Conservation (phyloP, 163 green algal genomes). For the Chlamydomonas reinhardtii region DNA sequence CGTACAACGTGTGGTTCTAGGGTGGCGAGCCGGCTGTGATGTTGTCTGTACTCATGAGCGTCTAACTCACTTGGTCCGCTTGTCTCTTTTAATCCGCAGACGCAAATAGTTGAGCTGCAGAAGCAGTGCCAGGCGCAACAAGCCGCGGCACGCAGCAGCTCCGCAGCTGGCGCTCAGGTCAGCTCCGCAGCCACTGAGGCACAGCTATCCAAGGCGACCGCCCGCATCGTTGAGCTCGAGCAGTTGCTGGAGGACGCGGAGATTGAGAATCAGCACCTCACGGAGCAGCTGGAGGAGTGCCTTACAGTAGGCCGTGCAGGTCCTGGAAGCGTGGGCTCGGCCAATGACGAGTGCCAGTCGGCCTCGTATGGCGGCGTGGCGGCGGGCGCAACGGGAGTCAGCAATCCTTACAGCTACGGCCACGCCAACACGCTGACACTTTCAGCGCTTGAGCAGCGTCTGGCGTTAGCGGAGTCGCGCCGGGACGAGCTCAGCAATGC, state of each 20-base stretch:
- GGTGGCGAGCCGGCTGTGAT: too few relatives aligned
- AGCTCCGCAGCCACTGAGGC: background rate
- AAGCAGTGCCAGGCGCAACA: background rate
- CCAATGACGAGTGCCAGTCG: conserved; percentile 26
- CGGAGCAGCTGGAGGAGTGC: conserved; percentile 48
- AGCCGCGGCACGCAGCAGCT: background rate
- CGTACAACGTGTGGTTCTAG: background rate
- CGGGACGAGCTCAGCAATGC: conserved; percentile 31
- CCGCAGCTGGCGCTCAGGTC: background rate
- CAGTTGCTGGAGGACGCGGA: conserved; percentile 38
- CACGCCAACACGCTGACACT: conserved; percentile 22
- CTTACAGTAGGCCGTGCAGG: conserved; percentile 7
- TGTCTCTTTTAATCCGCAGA: background rate
- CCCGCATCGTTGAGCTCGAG: conserved; percentile 31
- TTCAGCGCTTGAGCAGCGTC: conserved; percentile 38
- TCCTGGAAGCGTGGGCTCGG: conserved; percentile 29
- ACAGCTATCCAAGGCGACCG: conserved; percentile 11
- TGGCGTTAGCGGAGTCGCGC: conserved; percentile 22
- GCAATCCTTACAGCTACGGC: conserved; percentile 40
- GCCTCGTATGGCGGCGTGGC: conserved; percentile 17
- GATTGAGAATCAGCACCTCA: conserved; percentile 46
- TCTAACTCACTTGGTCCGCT: background rate
- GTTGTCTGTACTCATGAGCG: background rate
- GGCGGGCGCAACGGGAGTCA: background rate
- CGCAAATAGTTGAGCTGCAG: conserved; percentile 5